Evolutionary conservation across 169 alveolate genomes (phyloP), one percentile per base, ranked within the genome.

Genomic region (Plasmodium ovale): DNA sequence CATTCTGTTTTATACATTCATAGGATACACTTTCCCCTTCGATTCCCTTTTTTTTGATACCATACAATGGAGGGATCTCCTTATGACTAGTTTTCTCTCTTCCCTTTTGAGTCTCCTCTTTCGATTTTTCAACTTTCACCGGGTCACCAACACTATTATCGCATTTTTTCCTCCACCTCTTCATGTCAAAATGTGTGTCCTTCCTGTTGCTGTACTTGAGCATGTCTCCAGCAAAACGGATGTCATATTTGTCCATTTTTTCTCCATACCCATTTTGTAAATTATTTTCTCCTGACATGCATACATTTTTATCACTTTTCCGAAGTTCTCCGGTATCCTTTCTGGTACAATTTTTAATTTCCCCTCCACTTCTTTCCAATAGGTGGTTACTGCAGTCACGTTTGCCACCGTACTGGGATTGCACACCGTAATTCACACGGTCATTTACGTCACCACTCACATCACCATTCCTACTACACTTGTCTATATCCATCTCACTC

Each of bases 1-100:
- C 35, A 3, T 35, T 65, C 23, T 16, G 1, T 65, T 29, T 14
- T n/a, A 12, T 19, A 19, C 23, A 33, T 3, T 65, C 21, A n/a
- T n/a, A n/a, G n/a, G n/a, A n/a, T n/a, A n/a, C 59, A n/a, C 35
- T 49, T 65, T 21, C 33, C 73, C 35, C 73, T 65, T 65, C 73
- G 59, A n/a, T 65, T 65, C 16, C 73, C n/a, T 35, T 27, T 10
- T 65, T n/a, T n/a, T n/a, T n/a, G n/a, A n/a, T n/a, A n/a, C n/a
- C n/a, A n/a, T n/a, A n/a, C n/a, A n/a, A n/a, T n/a, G n/a, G n/a
- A n/a, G n/a, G n/a, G n/a, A n/a, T n/a, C n/a, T n/a, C n/a, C n/a
- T n/a, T n/a, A n/a, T n/a, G n/a, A n/a, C n/a, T n/a, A n/a, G n/a
- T n/a, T 65, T 65, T 35, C 42, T 10, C 33, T 65, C 35, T 35